Base-by-base conservation (phyloP, 176 grass and related monocot species). In the Eragrostis curvula region DNA sequence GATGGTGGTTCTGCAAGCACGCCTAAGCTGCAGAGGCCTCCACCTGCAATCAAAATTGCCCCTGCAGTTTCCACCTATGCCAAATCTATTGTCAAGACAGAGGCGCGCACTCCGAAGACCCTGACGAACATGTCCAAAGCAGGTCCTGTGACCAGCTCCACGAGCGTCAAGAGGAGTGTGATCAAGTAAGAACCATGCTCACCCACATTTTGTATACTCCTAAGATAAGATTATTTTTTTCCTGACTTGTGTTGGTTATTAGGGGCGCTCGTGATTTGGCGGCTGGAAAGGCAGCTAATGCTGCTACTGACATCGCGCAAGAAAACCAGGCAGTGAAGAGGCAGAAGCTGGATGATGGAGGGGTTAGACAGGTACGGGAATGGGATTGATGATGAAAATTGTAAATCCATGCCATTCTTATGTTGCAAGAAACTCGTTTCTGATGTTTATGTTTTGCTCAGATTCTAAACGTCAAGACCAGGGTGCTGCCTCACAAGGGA, bases 281-380 rank as follows among this genome's bases (percentile, higher is more conserved):
- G n/a, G 8, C 57, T 0, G 67, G 50, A 71, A 90, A 79, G 74
- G 50, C 74, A 45, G 50, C 42, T 18, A 14, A 58, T 39, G 52
- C 50, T 49, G 77, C 65, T 29, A 60, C 72, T 86, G 93, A 92
- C 50, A 79, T 99, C 74, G 52, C 73, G 13, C 91, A 94, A 50
- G 91, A 99, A 73, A 90, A 96, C 61, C 97, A 99, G 67, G 93
- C 97, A 3, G 76, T 99, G 32, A 99, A 99, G 73, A 99, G 85
- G 77, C 97, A 99, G 79, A 99, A 96, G 25, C 80, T 99, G 32
- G 93, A 94, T 68, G 73, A 83, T 29, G 97, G 97, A 51, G 92
- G 77, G 66, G 85, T 81, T 7, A 93, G 92, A 91, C 85, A 94
- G 96, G 96, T 94, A 87, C 47, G 46, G 55, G 59, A 55, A 83